Conservation (phyloP, 108 stramenopile species). For the Cyclotella cryptica region DNA sequence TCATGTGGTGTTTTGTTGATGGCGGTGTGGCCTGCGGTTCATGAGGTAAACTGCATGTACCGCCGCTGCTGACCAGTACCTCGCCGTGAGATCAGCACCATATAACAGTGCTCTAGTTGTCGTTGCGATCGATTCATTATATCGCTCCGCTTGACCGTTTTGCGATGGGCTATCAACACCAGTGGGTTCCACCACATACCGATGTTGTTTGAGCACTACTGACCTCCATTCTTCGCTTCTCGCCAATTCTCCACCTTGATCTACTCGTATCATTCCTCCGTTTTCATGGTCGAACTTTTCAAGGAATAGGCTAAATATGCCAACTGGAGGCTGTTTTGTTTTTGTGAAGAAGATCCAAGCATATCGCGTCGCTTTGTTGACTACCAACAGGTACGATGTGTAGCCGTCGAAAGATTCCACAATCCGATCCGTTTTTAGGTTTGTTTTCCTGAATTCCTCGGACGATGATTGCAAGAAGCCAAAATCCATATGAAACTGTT, state of each 20-base stretch:
- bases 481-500: conserved; percentile 5
- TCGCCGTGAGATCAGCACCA: neutral
- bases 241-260: neutral
- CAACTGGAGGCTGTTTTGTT: neutral
- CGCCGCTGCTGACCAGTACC: neutral
- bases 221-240: neutral
- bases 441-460: neutral
- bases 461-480: conserved; percentile 14
- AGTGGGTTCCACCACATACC: neutral
- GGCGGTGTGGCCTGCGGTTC: neutral
- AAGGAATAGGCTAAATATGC: neutral
- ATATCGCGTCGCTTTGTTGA: neutral
- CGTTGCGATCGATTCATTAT: neutral
- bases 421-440: neutral
- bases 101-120: neutral
- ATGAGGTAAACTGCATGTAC: conserved; percentile 7
- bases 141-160: neutral
- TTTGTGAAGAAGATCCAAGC: neutral
- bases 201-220: neutral
- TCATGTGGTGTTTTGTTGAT: no score
- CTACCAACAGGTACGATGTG: neutral
- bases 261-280: neutral
- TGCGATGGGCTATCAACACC: neutral
- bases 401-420: neutral
- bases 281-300: neutral